phyloP scores from a whole-genome alignment of 306 rosid genomes.

The Pyrus pyrifolia region DNA sequence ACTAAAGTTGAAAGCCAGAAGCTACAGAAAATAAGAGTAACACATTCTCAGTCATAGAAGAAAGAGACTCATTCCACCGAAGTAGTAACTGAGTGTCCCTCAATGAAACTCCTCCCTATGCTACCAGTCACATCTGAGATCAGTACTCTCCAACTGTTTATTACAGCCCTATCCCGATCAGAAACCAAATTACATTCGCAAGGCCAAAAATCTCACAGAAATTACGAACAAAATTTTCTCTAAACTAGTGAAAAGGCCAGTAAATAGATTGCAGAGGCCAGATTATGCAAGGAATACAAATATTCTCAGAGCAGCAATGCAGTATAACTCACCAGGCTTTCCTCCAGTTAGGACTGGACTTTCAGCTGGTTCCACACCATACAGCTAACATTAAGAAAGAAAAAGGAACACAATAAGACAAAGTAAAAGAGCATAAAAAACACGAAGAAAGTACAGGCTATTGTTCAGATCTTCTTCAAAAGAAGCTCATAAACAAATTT shows the following conservation, averaged over 20 bases:
- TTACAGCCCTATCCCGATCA: not conserved
- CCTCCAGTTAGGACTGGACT: conserved; percentile 82
- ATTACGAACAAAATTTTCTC: not conserved
- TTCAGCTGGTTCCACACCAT: conserved; percentile 75
- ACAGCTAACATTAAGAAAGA: conserved; percentile 32
- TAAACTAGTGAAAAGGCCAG: not conserved
- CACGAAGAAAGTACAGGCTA: not conserved
- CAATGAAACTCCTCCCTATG: not conserved
- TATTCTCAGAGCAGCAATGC: not conserved
- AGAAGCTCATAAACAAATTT: not conserved
- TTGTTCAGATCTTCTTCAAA: not conserved
- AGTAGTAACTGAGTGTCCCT: not conserved
- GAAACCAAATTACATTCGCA: not conserved
- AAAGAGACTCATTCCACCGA: not conserved
- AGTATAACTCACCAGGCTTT: conserved; percentile 57
- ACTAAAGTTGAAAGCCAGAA: not conserved
- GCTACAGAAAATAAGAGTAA: not conserved
- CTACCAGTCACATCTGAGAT: not conserved
- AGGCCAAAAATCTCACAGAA: not conserved
- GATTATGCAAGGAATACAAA: not conserved
- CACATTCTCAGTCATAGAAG: not conserved
- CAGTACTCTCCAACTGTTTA: not conserved
- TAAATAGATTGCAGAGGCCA: not conserved
- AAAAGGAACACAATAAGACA: not conserved
- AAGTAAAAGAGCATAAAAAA: not conserved